Conservation (phyloP, 805 yeast species). For the Cyberlindnera lachancei region DNA sequence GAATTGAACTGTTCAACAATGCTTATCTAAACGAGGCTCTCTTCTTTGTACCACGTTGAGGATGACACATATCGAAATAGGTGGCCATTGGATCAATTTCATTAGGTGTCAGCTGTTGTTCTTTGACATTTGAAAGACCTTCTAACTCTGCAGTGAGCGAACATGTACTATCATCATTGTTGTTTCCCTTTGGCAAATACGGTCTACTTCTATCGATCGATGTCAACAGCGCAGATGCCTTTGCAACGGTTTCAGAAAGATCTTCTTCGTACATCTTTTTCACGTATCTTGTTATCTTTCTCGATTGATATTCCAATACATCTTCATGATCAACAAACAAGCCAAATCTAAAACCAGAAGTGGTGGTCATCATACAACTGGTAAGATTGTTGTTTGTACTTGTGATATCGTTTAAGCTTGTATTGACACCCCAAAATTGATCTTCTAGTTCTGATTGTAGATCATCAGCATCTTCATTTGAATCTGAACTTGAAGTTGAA, state of each 20-base stretch:
- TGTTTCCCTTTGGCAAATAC: no score
- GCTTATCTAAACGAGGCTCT: no score
- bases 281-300: constrained; percentile 39
- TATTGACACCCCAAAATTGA: constrained; percentile 1
- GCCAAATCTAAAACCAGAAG: constrained; percentile 8
- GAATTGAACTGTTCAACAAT: no score
- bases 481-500: constrained; percentile 14
- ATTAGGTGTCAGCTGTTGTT: no score
- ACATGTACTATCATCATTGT: no score
- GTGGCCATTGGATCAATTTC: no score
- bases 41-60: no score
- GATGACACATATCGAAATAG: no score
- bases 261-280: constrained; percentile 30
- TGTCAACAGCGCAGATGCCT: no score
- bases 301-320: constrained; percentile 45
- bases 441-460: constrained; percentile 6
- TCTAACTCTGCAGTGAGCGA: no score
- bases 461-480: constrained; percentile 3
- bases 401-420: background rate
- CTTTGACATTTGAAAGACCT: no score
- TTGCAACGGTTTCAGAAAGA: constrained; percentile 4
- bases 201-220: no score
- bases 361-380: background rate
- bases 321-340: constrained; percentile 36
- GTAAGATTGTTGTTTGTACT: background rate